phyloP scores from a whole-genome alignment of 768 basidiomycete species.

The Holtermannia corniformis region DNA sequence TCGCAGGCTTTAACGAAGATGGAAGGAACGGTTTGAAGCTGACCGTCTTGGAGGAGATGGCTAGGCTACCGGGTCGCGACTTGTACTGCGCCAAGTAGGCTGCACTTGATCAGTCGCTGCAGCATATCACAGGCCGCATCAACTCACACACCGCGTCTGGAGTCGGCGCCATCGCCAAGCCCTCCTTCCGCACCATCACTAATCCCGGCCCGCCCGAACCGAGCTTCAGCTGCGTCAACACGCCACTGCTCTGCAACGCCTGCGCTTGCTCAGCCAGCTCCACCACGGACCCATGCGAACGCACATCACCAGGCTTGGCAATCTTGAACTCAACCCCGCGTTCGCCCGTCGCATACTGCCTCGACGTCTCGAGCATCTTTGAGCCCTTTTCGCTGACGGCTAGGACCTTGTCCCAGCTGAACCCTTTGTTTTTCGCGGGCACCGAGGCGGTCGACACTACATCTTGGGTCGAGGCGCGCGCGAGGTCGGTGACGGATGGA shows the following conservation, averaged over 20 bases:
- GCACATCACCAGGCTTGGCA: not conserved
- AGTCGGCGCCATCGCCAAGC: not conserved
- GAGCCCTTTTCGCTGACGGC: not conserved
- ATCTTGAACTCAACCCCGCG: constrained; percentile 1
- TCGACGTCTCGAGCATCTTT: constrained; percentile 4
- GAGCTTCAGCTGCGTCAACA: not conserved
- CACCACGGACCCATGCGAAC: not conserved
- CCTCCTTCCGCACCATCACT: not conserved
- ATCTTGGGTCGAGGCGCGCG: not conserved
- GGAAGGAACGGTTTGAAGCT: constrained; percentile 5
- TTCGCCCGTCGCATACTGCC: constrained; percentile 5
- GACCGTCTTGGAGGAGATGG: constrained; percentile 1
- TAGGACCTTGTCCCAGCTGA: not conserved
- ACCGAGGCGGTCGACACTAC: not conserved
- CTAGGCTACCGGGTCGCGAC: constrained; percentile 1
- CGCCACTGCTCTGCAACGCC: not conserved
- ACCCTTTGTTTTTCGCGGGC: not conserved
- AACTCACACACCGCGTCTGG: not conserved
- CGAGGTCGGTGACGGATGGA: not conserved
- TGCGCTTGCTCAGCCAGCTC: not conserved
- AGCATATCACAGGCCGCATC: not conserved
- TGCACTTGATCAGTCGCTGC: not conserved
- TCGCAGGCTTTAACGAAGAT: no score
- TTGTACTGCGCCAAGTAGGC: not conserved
- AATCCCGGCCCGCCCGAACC: not conserved